phyloP scores from a whole-genome alignment of 495 filamentous ascomycete species.

The Neurospora sp. region DNA sequence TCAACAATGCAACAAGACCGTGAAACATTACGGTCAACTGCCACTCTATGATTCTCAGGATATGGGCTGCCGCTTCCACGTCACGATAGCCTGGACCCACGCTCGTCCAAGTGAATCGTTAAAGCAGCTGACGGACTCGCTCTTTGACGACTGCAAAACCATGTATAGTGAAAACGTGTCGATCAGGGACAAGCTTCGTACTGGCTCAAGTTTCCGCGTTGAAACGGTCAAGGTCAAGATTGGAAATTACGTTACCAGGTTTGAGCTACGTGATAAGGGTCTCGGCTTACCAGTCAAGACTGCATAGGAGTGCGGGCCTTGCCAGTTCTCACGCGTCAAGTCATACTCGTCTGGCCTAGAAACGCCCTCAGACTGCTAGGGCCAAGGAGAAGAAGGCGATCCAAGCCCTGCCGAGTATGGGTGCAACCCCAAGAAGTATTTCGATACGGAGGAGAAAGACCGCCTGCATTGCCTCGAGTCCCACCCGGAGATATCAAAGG shows the following conservation, averaged over 20 bases:
- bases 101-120: constrained; percentile 33
- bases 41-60: constrained; percentile 46
- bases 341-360: background rate
- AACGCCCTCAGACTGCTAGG: background rate
- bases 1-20: constrained; percentile 50
- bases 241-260: constrained; percentile 54
- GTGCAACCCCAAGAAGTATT: background rate
- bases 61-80: constrained; percentile 52
- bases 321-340: background rate
- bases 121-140: constrained; percentile 16
- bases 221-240: constrained; percentile 62
- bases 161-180: constrained; percentile 1
- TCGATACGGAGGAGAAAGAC: background rate
- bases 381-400: background rate
- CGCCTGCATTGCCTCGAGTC: background rate
- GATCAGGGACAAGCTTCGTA: background rate
- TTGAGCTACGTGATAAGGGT: background rate
- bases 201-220: constrained; percentile 25
- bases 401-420: background rate
- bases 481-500: background rate
- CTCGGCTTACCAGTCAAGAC: background rate
- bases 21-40: constrained; percentile 53
- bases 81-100: constrained; percentile 73
- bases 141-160: constrained; percentile 12
- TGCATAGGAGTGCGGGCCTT: background rate